Base-by-base conservation (phyloP, 2,329 filamentous ascomycete species). In the Colletotrichum filicis region DNA sequence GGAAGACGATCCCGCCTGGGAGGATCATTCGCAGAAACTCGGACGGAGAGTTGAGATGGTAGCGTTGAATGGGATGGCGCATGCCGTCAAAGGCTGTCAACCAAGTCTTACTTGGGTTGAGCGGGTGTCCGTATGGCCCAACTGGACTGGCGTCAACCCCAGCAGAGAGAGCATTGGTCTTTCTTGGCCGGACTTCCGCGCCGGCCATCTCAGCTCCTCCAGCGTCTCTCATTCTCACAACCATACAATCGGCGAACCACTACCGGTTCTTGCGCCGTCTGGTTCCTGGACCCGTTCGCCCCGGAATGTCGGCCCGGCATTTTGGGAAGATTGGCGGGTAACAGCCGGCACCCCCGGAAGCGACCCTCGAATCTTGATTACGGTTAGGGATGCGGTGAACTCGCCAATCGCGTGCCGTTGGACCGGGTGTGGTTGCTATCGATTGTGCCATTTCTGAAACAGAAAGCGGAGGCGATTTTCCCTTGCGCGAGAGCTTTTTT, bases 1-100 rank as follows among this genome's bases (percentile, higher is more conserved):
- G 66, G 75, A 57, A 72, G 71, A 66, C 22, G 57, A 62, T 73
- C 67, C 62, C 67, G 57, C 60, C 30, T 68, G 61, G 71, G 56
- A 61, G 56, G 52, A 73, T 66, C 61, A 66, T 66, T 62, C 58
- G 71, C 71, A 66, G 61, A 55, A 69, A 53, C 55, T 60, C 53
- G 32, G 46, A 73, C 37, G 55, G 60, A 71, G 52, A 66, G 71
- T 66, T 71, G 56, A 53, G 60, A 73, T 62, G 67, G 59, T 59
- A 61, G 66, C 32, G 57, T 52, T 32, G 56, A 14, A 66, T 71
- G 70, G 70, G 66, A 73, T 69, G 66, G 70, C 66, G 71, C 71
- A 61, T n/a, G 67, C 55, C 60, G 49, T 73, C 66, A 66, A 61
- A 49, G 66, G 52, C 49, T 57, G 64, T 68, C 26, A 32, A 30